phyloP scores from a whole-genome alignment of 352 stramenopile species.

The Peronospora belbahrii region DNA sequence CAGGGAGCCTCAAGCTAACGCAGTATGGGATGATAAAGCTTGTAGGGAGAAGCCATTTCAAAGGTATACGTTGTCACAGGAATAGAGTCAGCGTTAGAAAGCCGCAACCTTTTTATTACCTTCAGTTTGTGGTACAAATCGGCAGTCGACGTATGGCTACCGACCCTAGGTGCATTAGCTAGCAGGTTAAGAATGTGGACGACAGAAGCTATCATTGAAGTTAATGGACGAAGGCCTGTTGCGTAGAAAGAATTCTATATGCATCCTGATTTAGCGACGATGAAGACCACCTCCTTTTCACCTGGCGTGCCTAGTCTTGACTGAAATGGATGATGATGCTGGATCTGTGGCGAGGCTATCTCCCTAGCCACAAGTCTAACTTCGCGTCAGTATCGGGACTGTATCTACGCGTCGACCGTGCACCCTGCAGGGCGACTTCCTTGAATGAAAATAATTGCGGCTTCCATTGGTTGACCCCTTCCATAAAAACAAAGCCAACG shows the following conservation, averaged over 20 bases:
- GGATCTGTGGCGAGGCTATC: neutral
- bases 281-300: neutral
- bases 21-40: neutral
- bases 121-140: slow-evolving; percentile 15
- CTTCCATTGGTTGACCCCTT: slow-evolving; percentile 1
- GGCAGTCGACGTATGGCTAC: slow-evolving; percentile 14
- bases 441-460: slow-evolving; percentile 26
- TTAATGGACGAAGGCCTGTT: slow-evolving; percentile 3
- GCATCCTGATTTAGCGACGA: neutral
- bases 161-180: slow-evolving; percentile 13
- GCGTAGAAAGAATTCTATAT: neutral
- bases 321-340: neutral
- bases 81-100: slow-evolving; percentile 19
- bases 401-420: slow-evolving; percentile 3
- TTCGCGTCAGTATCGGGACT: neutral
- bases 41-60: neutral
- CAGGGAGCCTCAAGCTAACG: neutral
- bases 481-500: too few relatives aligned
- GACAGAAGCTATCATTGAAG: neutral
- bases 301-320: neutral
- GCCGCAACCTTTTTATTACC: slow-evolving; percentile 1
- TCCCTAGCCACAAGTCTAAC: slow-evolving; percentile 10
- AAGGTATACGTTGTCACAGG: slow-evolving; percentile 19
- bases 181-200: too few relatives aligned
- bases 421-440: slow-evolving; percentile 1